Percentiles rank a stretch among this genome's conserved stretches.
Evolutionary conservation across 805 yeast genomes (phyloP).

Genomic region (Candida sonorensis): DNA sequence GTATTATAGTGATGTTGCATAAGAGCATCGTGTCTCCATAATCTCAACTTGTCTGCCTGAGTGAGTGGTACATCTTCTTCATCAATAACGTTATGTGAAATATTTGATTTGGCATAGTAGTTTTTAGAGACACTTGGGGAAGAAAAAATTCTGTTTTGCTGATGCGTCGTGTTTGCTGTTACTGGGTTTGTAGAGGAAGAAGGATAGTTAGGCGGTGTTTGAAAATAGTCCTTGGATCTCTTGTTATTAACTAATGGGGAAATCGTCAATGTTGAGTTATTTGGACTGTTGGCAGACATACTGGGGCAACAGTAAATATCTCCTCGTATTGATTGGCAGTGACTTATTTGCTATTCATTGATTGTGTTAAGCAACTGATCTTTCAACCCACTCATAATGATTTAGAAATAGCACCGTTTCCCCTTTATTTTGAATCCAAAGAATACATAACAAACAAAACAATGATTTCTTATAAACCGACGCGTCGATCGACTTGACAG

Average conservation of each 20-base stretch:
- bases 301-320: no score
- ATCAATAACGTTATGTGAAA: conserved; percentile 7
- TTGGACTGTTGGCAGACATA: conserved; percentile 37
- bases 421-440: not conserved
- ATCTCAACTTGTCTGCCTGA: conserved; percentile 76
- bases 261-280: conserved; percentile 66
- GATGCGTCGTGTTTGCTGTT: conserved; percentile 14
- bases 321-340: no score
- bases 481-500: conserved; percentile 1
- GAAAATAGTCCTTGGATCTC: conserved; percentile 26
- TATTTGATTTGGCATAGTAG: no score
- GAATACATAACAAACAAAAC: not conserved
- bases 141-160: conserved; percentile 16
- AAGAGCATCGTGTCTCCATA: conserved; percentile 91
- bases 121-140: conserved; percentile 18
- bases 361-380: no score
- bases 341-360: no score
- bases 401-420: not conserved
- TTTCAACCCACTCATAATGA: no score
- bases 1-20: conserved; percentile 88
- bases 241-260: conserved; percentile 52
- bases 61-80: conserved; percentile 42
- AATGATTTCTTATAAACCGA: not conserved
- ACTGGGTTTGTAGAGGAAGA: conserved; percentile 13
- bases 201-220: conserved; percentile 27